A percentile compares a stretch with the other conserved stretches of the same genome.
phyloP scores from a whole-genome alignment of 306 rosid species.

The Cercis canadensis region DNA sequence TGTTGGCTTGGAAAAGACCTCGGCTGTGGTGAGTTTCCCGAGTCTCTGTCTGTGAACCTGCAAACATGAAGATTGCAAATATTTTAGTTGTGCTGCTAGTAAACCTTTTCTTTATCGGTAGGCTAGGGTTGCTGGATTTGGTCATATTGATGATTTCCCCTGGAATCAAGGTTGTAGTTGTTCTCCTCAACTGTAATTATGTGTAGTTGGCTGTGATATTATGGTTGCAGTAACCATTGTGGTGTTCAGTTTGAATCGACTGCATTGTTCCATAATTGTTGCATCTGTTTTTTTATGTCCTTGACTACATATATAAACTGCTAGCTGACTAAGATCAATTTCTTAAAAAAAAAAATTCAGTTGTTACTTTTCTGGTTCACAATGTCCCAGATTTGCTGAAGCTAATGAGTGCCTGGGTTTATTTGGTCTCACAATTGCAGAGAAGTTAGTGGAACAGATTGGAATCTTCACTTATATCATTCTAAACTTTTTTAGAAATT shows the following conservation, averaged over 20 bases:
- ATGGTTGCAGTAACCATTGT: constrained; percentile 22
- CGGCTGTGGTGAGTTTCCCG: constrained; percentile 82
- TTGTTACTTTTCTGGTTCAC: background rate
- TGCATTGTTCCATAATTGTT: constrained; percentile 5
- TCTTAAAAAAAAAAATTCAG: too few species aligned
- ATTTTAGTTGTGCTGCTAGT: constrained; percentile 22
- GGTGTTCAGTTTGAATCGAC: background rate
- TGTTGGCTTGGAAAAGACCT: constrained; percentile 65
- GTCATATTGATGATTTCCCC: constrained; percentile 25
- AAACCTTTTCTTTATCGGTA: background rate
- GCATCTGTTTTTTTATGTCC: background rate
- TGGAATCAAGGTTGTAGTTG: constrained; percentile 6
- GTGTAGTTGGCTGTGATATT: constrained; percentile 18
- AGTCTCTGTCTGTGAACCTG: constrained; percentile 26
- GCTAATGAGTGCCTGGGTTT: background rate
- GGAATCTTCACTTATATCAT: background rate
- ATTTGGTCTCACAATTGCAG: background rate
- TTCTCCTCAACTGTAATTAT: constrained; percentile 8
- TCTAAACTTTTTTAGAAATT: too few species aligned
- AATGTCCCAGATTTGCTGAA: background rate
- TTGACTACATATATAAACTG: background rate
- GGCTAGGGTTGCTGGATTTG: constrained; percentile 15
- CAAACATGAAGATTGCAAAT: constrained; percentile 23
- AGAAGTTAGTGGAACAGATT: background rate
- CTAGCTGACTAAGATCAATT: background rate